Base-by-base conservation (phyloP, 768 basidiomycete genomes). In the Lyophyllum atratum region DNA sequence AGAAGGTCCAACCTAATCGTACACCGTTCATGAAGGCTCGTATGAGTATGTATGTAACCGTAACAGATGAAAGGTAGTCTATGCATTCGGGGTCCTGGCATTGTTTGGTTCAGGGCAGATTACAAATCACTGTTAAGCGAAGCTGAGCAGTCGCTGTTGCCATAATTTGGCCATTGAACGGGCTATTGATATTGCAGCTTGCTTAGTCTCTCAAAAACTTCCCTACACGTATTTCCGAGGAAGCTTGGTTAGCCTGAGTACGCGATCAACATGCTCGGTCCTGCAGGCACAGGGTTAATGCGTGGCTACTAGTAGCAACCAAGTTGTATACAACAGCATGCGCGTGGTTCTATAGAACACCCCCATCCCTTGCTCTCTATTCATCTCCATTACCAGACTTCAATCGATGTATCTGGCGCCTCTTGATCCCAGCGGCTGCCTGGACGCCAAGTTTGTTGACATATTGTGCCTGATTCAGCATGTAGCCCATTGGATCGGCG, bases 181-280 rank as follows among this genome's bases (percentile, higher is more conserved):
- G n/a, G n/a, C n/a, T n/a, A n/a, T n/a, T n/a, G n/a, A n/a, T n/a
- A n/a, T n/a, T n/a, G n/a, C n/a, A n/a, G n/a, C n/a, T n/a, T n/a
- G n/a, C n/a, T n/a, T n/a, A n/a, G n/a, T n/a, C n/a, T n/a, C n/a
- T n/a, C n/a, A n/a, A n/a, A n/a, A n/a, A n/a, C n/a, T n/a, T n/a
- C n/a, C n/a, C n/a, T n/a, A n/a, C n/a, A n/a, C n/a, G n/a, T n/a
- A n/a, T n/a, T n/a, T n/a, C n/a, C n/a, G n/a, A n/a, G n/a, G n/a
- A n/a, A n/a, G n/a, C n/a, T n/a, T n/a, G n/a, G n/a, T n/a, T n/a
- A 31, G 10, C 39, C 26, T 52, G 25, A 50, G 17, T 26, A 15
- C 25, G 37, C 31, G 1, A n/a, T 37, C 48, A 43, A 51, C 59
- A 60, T 57, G 59, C 52, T 44, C 47, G 6, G 37, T 31, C 57